phyloP scores from a whole-genome alignment of 768 basidiomycete species.

The Termitomyces sp. region DNA sequence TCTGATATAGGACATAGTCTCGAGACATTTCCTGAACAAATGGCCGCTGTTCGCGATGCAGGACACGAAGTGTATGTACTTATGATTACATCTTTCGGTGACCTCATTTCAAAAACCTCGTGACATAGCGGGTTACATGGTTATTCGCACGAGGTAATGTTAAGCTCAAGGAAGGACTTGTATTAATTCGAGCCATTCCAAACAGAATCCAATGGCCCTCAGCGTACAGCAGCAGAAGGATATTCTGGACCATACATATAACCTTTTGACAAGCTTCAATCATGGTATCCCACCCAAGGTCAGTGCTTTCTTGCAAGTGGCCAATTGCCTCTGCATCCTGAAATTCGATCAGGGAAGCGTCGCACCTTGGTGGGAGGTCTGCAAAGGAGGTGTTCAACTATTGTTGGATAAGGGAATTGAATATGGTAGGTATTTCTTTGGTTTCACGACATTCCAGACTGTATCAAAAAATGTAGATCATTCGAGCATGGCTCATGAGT shows the following conservation, averaged over 20 bases:
- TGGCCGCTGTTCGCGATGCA: slow-evolving; percentile 64
- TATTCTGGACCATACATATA: slow-evolving; percentile 60
- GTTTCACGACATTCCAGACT: background rate
- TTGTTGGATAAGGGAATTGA: slow-evolving; percentile 69
- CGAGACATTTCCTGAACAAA: slow-evolving; percentile 69
- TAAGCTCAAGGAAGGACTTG: background rate
- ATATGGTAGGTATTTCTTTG: slow-evolving; percentile 43
- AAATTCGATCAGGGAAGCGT: slow-evolving; percentile 40
- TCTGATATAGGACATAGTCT: slow-evolving; percentile 53
- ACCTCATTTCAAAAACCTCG: background rate
- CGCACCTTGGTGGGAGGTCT: slow-evolving; percentile 80
- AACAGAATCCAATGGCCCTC: slow-evolving; percentile 60
- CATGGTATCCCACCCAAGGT: slow-evolving; percentile 49
- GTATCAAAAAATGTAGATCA: background rate
- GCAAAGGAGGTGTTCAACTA: slow-evolving; percentile 57
- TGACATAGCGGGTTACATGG: slow-evolving; percentile 54
- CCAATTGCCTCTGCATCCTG: background rate
- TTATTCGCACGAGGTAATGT: slow-evolving; percentile 59
- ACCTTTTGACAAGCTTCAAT: slow-evolving; percentile 64
- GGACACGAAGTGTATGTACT: slow-evolving; percentile 61
- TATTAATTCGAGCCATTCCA: background rate
- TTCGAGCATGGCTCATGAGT: slow-evolving; percentile 15
- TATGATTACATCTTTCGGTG: background rate
- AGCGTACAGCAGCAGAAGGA: slow-evolving; percentile 64
- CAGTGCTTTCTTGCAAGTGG: background rate